A percentile compares a stretch with the other conserved stretches of the same genome.
phyloP scores from a whole-genome alignment of 495 filamentous ascomycete species.

The Penicillium crystallinum region DNA sequence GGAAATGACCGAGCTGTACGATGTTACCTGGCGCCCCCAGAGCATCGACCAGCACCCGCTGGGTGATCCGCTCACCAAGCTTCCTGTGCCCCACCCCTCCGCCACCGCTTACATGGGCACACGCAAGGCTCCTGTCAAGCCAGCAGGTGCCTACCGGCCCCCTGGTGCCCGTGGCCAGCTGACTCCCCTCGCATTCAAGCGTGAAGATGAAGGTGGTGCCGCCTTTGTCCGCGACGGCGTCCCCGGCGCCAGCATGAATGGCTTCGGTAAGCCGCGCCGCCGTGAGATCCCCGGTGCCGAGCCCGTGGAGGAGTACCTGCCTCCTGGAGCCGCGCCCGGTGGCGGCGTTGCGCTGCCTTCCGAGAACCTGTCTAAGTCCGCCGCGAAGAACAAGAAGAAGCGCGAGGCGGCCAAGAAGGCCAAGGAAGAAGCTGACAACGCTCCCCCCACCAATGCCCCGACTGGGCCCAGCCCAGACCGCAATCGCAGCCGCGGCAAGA shows the following conservation, averaged over 20 bases:
- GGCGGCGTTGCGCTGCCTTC: slow-evolving; percentile 59
- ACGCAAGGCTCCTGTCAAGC: slow-evolving; percentile 87
- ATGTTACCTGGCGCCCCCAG: slow-evolving; percentile 85
- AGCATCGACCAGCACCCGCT: slow-evolving; percentile 52
- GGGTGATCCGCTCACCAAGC: slow-evolving; percentile 67
- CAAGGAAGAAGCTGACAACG: slow-evolving; percentile 62
- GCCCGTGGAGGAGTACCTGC: slow-evolving; percentile 53
- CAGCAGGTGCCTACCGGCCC: slow-evolving; percentile 90
- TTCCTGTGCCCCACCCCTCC: slow-evolving; percentile 79
- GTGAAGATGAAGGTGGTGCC: slow-evolving; percentile 92
- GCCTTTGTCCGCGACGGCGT: slow-evolving; percentile 81
- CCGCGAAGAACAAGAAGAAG: slow-evolving; percentile 99
- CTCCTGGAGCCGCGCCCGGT: slow-evolving; percentile 64
- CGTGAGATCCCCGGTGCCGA: slow-evolving; percentile 79
- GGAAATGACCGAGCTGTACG: slow-evolving; percentile 90
- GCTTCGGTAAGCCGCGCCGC: slow-evolving; percentile 68
- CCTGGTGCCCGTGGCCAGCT: slow-evolving; percentile 87
- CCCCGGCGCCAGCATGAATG: slow-evolving; percentile 58
- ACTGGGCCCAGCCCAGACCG: slow-evolving; percentile 42
- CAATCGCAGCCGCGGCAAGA: slow-evolving; percentile 35
- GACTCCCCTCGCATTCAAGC: slow-evolving; percentile 92
- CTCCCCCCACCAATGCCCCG: slow-evolving; percentile 57
- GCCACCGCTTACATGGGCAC: slow-evolving; percentile 77
- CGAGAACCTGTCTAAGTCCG: slow-evolving; percentile 75
- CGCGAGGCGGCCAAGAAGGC: slow-evolving; percentile 84